Conservation (phyloP, 768 basidiomycete species). For the Chiua virens region DNA sequence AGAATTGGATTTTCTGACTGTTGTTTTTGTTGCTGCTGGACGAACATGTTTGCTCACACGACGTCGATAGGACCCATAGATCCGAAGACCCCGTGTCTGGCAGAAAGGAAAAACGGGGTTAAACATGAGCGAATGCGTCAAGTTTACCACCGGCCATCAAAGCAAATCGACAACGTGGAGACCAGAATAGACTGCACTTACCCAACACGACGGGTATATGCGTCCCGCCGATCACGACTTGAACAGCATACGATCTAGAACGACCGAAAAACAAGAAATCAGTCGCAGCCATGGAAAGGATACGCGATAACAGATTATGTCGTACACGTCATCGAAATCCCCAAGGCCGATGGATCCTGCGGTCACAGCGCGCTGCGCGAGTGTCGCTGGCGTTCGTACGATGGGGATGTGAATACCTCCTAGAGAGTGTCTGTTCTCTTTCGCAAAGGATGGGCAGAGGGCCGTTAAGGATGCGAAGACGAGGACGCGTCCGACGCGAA, state of each 20-base stretch:
- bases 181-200: slow-evolving; percentile 25
- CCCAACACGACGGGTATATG: slow-evolving; percentile 60
- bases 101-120: neutral
- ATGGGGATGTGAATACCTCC: slow-evolving; percentile 29
- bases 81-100: slow-evolving; percentile 79
- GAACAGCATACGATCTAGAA: slow-evolving; percentile 61
- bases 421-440: slow-evolving; percentile 3
- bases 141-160: too few species aligned
- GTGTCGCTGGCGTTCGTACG: slow-evolving; percentile 1
- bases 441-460: slow-evolving; percentile 1
- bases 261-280: too few species aligned
- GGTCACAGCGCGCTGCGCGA: slow-evolving; percentile 9
- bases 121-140: neutral
- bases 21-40: slow-evolving; percentile 11
- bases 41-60: slow-evolving; percentile 47
- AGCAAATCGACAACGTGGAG: too few species aligned
- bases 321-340: slow-evolving; percentile 62
- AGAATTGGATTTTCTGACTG: slow-evolving; percentile 39
- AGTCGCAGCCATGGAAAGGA: neutral
- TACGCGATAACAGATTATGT: neutral
- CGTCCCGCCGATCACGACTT: slow-evolving; percentile 54
- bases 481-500: slow-evolving; percentile 5
- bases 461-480: slow-evolving; percentile 2
- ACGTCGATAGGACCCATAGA: slow-evolving; percentile 67
- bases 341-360: slow-evolving; percentile 53